Base-by-base conservation (phyloP, 2,329 filamentous ascomycete species). In the Penicillium sp. region DNA sequence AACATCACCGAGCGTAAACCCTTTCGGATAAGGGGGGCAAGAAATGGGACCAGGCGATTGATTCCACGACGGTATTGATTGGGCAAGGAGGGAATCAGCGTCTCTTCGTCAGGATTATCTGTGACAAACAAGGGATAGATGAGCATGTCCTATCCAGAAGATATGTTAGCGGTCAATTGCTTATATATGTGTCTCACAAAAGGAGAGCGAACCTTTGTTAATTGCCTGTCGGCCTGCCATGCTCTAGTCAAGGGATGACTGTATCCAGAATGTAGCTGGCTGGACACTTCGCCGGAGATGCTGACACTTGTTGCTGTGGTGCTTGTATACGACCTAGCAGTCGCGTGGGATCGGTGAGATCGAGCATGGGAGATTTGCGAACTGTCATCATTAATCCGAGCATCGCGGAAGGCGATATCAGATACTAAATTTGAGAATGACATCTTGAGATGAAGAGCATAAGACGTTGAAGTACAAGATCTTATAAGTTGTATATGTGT, bases 51-150 rank as follows among this genome's bases (percentile, higher is more conserved):
- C 55, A 97, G 74, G 65, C 87, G 90, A 79, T 95, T 96, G 69
- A 97, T 72, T 59, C 94, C 93, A 57, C 91, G 86, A 68, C 93
- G 92, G 75, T 87, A 81, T 75, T 97, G 93, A 71, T 91, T 91
- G 1, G 94, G 94, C 4, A 99, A 84, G 18, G 92, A 96, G 47
- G 92, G 88, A 53, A 99, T 95, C 14, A 89, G 81, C 13, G 87
- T 89, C 78, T 97, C 90, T 77, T 97, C 93, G 68, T 97, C 90
- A 34, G 93, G 89, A 69, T 90, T 85, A 75, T 99, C 94, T 67
- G 94, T 96, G 61, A 99, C 85, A 79, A 99, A 99, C 62, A 99
- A 83, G 11, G 94, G 94, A 76, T 95, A 97, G 68, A 99, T 97
- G 67, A 99, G 87, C 94, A 97, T 97, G 35, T 92, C 94, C 91